These are phyloP conservation scores for Russula griseocarnosa DNA, from an alignment of 768 basidiomycete genomes.

Conservation along the genomic window DNA sequence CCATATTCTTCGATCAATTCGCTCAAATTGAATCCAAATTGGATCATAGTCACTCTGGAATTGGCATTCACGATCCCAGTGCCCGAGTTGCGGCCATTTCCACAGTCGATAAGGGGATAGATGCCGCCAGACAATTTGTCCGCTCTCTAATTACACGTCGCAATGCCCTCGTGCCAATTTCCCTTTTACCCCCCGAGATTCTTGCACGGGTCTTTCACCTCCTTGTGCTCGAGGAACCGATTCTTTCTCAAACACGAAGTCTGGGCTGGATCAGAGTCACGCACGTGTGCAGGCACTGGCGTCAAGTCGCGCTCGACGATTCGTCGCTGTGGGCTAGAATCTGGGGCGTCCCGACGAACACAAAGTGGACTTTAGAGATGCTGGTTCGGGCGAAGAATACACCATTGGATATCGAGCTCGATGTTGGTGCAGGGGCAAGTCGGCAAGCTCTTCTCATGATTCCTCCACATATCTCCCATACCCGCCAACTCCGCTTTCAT, in stretches of 20 bases:
- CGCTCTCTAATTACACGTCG: conserved; percentile 5
- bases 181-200: conserved; percentile 18
- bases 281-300: conserved; percentile 25
- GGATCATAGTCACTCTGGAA: background rate
- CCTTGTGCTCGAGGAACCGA: background rate
- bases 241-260: too few relatives aligned
- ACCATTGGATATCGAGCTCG: background rate
- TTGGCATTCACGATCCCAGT: background rate
- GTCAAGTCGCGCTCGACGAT: conserved; percentile 15
- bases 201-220: conserved; percentile 16
- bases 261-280: conserved; percentile 1
- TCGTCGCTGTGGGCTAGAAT: conserved; percentile 13
- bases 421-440: background rate
- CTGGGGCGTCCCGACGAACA: background rate
- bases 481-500: conserved; percentile 10
- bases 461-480: conserved; percentile 3
- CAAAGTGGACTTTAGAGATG: background rate
- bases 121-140: background rate
- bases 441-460: background rate
- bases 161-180: conserved; percentile 14
- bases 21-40: background rate
- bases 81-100: background rate
- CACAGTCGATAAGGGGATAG: conserved; percentile 3
- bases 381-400: conserved; percentile 3
- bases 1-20: background rate